Base-by-base conservation (phyloP, 2,329 filamentous ascomycete genomes). In the Orbilia blumenaviensis region DNA sequence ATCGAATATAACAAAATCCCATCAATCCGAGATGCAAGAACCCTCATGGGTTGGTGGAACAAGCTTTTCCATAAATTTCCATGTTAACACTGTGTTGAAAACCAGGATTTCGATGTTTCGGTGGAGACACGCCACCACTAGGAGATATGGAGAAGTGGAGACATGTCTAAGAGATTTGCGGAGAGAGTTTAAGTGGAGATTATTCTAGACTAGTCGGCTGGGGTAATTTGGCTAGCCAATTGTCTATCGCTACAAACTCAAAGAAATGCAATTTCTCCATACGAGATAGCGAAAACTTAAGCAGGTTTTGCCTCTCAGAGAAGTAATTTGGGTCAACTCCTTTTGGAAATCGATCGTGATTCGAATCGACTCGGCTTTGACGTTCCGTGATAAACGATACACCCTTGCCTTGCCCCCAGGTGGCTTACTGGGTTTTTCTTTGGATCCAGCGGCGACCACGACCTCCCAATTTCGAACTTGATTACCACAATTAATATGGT, bases 111-210 rank as follows among this genome's bases (percentile, higher is more conserved):
- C 50, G 50, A 36, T 56, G 50, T 36, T 23, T 38, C 12, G 52
- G 52, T 56, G 52, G 50, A 56, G 50, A 56, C 50, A 36, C 46
- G 36, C 36, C 16, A 29, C 5, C 46, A 29, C n/a, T 21, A 56
- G 32, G 52, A 56, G 18, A 38, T 56, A 56, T 38, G 52, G 52
- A 36, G 50, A 23, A 56, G 50, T 56, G 50, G 50, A 23, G 50
- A 56, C 9, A 56, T 56, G 52, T 56, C 52, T 38, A n/a, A 56
- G 18, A 18, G 6, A 21, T 66, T 66, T 56, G 62, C 36, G 64
- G 64, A 68, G 64, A 68, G 52, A 23, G 29, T 56, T 56, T 41
- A 21, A 23, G 52, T 68, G 64, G 64, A 60, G 41, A 58, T 60
- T 60, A 56, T 56, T 38, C 52, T 50, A 36, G 38, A 6, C 48